These are phyloP conservation scores for Talaromyces borbonicus DNA, from an alignment of 495 filamentous ascomycete genomes.

Conservation along the genomic window DNA sequence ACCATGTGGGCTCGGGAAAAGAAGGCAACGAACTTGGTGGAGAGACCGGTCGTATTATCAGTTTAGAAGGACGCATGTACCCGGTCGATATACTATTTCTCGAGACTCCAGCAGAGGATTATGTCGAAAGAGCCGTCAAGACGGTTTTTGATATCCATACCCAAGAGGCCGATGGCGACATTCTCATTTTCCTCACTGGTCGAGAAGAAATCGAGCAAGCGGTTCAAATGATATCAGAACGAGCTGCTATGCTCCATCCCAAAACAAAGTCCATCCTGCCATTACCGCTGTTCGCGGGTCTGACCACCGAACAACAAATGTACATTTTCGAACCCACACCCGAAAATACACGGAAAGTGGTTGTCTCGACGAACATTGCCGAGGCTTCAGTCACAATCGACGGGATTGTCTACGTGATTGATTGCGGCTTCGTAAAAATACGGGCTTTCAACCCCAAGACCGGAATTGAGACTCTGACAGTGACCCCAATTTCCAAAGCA, in stretches of 20 bases:
- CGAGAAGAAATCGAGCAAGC: constrained; percentile 86
- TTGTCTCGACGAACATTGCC: constrained; percentile 93
- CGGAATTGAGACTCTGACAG: constrained; percentile 88
- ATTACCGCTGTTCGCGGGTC: constrained; percentile 79
- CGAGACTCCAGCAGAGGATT: constrained; percentile 73
- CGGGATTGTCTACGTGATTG: constrained; percentile 85
- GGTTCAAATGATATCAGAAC: constrained; percentile 69
- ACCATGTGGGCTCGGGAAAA: constrained; percentile 27
- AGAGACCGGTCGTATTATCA: constrained; percentile 64
- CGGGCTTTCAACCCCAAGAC: constrained; percentile 79
- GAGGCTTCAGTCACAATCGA: constrained; percentile 94
- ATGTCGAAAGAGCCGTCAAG: constrained; percentile 75
- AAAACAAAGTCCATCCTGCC: constrained; percentile 61
- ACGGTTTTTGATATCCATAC: constrained; percentile 90
- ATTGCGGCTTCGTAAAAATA: constrained; percentile 86
- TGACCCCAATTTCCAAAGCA: constrained; percentile 80
- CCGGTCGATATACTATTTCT: constrained; percentile 85
- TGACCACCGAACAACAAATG: constrained; percentile 83
- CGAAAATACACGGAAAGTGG: constrained; percentile 79
- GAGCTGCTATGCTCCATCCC: constrained; percentile 61
- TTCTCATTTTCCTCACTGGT: constrained; percentile 86
- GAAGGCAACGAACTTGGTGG: constrained; percentile 31
- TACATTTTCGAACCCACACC: constrained; percentile 85
- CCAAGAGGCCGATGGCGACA: constrained; percentile 77
- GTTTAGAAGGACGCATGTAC: constrained; percentile 82